Evolutionary conservation across 139 green algal genomes (phyloP), one percentile per base, ranked within the genome.

Genomic region (Coccomyxa sp.): DNA sequence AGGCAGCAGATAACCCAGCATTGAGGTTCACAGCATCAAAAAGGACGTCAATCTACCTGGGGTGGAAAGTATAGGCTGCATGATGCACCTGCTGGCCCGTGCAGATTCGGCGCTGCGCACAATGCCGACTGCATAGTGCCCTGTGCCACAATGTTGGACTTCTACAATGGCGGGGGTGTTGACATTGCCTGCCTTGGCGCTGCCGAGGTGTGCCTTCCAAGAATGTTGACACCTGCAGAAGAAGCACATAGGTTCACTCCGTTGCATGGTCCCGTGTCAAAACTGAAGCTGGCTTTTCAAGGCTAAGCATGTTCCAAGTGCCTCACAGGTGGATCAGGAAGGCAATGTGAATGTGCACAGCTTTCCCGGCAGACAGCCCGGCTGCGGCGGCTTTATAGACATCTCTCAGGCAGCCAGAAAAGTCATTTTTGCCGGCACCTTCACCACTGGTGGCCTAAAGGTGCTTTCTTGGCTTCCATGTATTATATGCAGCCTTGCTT

Each of bases 291-390:
- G 38, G 38, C 38, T 51, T 7, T 3, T 51, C 38, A 51, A 51
- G 38, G 3, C 38, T 51, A 7, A 32, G 63, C 27, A 28, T n/a
- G 51, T n/a, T 38, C 0, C 0, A 13, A 79, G 11, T 58, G 38
- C 38, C 38, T 51, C 38, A 31, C 82, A 91, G 88, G 88, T 89
- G 1, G 86, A 91, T 58, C 28, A 60, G 15, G 60, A 83, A 15
- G 89, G 89, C 60, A 90, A 91, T 66, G 89, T 92, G 27, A 92
- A 92, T 84, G 89, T 92, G 57, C 86, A 77, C 17, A 79, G 85
- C 84, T 92, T 92, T 74, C 75, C 67, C 14, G 77, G 81, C 11
- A 77, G 87, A 25, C 87, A 82, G 67, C 87, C 89, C 0, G 89
- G 89, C 58, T 90, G 86, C 74, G 89, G 87, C 31, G 88, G 88